Evolutionary conservation across 75 land plant genomes (phyloP).

Genomic region (Pinus albicaulis): DNA sequence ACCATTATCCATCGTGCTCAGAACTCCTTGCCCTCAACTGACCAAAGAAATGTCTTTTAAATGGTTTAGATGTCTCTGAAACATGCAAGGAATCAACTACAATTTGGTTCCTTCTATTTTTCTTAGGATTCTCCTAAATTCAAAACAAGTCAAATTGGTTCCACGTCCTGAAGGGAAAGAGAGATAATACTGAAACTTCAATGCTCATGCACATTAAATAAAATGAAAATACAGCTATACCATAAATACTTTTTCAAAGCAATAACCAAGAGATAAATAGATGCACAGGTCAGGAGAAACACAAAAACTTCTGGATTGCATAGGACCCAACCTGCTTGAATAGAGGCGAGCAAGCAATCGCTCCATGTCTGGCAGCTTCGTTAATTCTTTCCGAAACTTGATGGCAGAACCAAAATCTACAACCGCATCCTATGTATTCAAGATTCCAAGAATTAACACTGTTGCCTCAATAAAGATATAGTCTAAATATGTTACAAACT

Average conservation of each 20-base stretch:
- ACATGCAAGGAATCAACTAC: background rate
- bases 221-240: background rate
- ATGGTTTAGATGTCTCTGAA: background rate
- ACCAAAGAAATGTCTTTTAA: background rate
- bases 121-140: background rate
- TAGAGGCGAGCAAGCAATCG: constrained; percentile 78
- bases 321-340: constrained; percentile 55
- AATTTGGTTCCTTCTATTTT: background rate
- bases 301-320: background rate
- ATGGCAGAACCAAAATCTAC: constrained; percentile 30
- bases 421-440: constrained; percentile 43
- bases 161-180: background rate
- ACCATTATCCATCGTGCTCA: too few relatives aligned
- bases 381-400: constrained; percentile 69
- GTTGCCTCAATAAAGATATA: background rate
- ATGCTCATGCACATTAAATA: background rate
- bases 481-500: background rate
- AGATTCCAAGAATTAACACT: background rate
- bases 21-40: too few relatives aligned
- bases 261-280: background rate
- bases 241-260: background rate
- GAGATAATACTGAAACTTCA: background rate
- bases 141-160: background rate
- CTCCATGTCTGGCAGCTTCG: constrained; percentile 88
- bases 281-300: background rate